Percentiles rank a stretch among this genome's conserved stretches.
Conservation (phyloP, 2,329 filamentous ascomycete species). For the Chrysosporium keratinophilum region DNA sequence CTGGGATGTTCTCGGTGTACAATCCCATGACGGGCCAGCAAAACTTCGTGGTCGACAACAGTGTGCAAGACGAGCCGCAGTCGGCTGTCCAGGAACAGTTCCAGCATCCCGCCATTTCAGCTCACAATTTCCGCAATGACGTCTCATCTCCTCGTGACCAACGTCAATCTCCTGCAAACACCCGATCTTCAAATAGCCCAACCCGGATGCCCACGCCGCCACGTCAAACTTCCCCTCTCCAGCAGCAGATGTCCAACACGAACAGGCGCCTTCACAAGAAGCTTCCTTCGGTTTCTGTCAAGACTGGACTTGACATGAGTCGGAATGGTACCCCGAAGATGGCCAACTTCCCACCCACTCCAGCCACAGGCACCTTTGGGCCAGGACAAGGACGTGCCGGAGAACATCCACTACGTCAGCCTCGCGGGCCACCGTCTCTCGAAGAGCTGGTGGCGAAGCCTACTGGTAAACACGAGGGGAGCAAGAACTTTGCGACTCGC, state of each 20-base stretch:
- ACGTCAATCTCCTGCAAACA: conserved; percentile 42
- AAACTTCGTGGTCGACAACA: conserved; percentile 65
- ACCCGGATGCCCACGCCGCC: conserved; percentile 10
- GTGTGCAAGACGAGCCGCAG: conserved; percentile 37
- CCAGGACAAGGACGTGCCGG: conserved; percentile 87
- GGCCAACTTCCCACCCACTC: conserved; percentile 67
- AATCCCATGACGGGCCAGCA: conserved; percentile 80
- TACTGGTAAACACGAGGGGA: conserved; percentile 85
- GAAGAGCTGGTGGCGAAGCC: conserved; percentile 86
- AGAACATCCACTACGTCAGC: conserved; percentile 88
- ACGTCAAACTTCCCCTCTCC: conserved; percentile 9
- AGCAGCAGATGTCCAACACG: conserved; percentile 51
- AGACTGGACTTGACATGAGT: conserved; percentile 38
- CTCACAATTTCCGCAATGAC: conserved; percentile 61
- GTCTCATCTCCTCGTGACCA: conserved; percentile 67
- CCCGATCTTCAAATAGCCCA: conserved; percentile 34
- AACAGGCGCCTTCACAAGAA: conserved; percentile 89
- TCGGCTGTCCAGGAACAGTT: conserved; percentile 25
- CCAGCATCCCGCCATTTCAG: conserved; percentile 44
- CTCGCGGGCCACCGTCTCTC: conserved; percentile 78
- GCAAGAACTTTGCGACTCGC: conserved; percentile 90
- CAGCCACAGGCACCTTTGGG: conserved; percentile 74
- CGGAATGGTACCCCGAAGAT: conserved; percentile 61
- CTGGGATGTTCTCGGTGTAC: conserved; percentile 71
- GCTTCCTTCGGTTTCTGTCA: conserved; percentile 54